Evolutionary conservation across 2,329 filamentous ascomycete genomes (phyloP), one percentile per base, ranked within the genome.

Genomic region (Fusarium illudens): DNA sequence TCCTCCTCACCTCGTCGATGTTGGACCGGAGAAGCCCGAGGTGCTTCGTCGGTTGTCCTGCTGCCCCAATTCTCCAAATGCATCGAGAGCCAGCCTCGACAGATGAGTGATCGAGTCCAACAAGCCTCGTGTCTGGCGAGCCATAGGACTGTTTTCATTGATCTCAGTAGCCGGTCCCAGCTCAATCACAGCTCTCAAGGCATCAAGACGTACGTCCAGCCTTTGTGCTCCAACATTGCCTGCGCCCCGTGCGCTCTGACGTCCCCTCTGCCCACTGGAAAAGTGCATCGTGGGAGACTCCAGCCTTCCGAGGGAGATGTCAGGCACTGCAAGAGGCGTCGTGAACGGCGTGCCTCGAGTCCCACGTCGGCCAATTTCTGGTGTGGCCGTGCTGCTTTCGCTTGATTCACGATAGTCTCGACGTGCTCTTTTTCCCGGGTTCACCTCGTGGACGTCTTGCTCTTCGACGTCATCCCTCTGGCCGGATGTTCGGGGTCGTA

Each of bases 31-130:
- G 13, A 33, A 53, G 13, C 20, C 10, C 10, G 22, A 13, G 5
- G 15, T 19, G 22, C 34, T 39, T 39, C 34, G 22, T 17, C 9
- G 25, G n/a, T 19, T 39, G n/a, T 6, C 22, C 10, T 54, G 30
- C n/a, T 30, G 30, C 19, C 17, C 49, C 29, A 54, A n/a, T 17
- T 36, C 49, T 4, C 30, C 49, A n/a, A 54, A 46, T 15, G 57
- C 33, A 6, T 37, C 49, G 19, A 59, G 27, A 19, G 57, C 49
- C 22, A 59, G 17, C 11, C 33, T 22, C 19, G 37, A 44, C 4
- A 59, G 57, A 10, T 46, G 30, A 20, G 36, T 33, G 13, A 59
- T 59, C 5, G 51, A 55, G 27, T 60, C 58, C 6, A 60, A 37
- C 27, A 60, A 29, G 7, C 58, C 58, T 17, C 39, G 25, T 19